phyloP scores from a whole-genome alignment of 345 rosid genomes.

The Citrus inodora region DNA sequence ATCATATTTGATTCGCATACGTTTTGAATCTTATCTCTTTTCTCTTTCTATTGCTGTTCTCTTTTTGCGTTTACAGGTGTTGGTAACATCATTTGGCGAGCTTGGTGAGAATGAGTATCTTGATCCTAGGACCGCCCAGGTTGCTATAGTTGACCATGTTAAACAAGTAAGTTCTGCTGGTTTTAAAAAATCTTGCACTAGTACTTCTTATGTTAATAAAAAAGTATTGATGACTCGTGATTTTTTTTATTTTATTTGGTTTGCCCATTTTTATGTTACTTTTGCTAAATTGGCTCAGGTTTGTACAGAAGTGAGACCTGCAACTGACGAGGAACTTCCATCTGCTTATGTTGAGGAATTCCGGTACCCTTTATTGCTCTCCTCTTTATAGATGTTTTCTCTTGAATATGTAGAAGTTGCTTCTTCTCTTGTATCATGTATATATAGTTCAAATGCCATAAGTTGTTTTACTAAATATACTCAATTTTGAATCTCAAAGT shows the following conservation, averaged over 20 bases:
- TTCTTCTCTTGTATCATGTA: not conserved
- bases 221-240: not conserved
- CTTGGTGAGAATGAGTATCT: constrained; percentile 60
- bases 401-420: not conserved
- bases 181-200: not conserved
- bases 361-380: constrained; percentile 47
- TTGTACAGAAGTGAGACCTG: constrained; percentile 91
- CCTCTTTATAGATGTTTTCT: not conserved
- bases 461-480: not conserved
- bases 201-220: not conserved
- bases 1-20: not conserved
- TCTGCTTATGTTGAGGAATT: constrained; percentile 81
- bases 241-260: not conserved
- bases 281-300: constrained; percentile 68
- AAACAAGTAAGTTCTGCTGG: constrained; percentile 61
- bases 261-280: constrained; percentile 23
- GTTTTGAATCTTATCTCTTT: not conserved
- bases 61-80: constrained; percentile 40
- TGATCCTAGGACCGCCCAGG: constrained; percentile 93
- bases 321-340: constrained; percentile 87
- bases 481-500: not conserved
- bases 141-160: constrained; percentile 82
- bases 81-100: constrained; percentile 68
- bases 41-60: not conserved
- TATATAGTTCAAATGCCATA: not conserved